phyloP scores from a whole-genome alignment of 345 rosid genomes.

The Gossypium mustelinum region DNA sequence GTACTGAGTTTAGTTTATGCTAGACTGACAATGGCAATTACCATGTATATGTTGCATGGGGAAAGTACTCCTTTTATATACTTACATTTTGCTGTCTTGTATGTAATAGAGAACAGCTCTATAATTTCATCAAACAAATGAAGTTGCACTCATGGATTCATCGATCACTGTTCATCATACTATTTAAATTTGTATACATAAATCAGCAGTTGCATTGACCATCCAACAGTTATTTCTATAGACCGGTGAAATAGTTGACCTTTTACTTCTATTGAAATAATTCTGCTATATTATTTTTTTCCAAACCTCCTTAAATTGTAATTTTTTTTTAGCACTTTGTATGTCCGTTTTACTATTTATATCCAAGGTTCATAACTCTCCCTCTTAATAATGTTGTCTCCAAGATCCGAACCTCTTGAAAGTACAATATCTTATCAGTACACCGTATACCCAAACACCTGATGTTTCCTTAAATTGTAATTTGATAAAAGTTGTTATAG shows the following conservation, averaged over 20 bases:
- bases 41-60: neutral
- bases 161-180: neutral
- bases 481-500: no score
- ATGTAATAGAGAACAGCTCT: neutral
- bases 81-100: neutral
- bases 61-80: neutral
- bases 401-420: accelerated
- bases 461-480: no score
- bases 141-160: neutral
- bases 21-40: constrained; percentile 4
- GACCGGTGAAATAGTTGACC: no score
- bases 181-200: neutral
- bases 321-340: no score
- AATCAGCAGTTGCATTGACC: neutral
- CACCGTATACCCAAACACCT: no score
- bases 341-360: no score
- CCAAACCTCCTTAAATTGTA: no score
- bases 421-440: no score
- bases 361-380: no score
- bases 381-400: no score
- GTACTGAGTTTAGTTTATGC: neutral
- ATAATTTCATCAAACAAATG: neutral
- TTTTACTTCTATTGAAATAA: no score
- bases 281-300: no score
- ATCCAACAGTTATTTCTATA: neutral